Percentiles rank a stretch among this genome's conserved stretches.
Evolutionary conservation across 805 yeast genomes (phyloP).

Genomic region (Candida manassasensis): DNA sequence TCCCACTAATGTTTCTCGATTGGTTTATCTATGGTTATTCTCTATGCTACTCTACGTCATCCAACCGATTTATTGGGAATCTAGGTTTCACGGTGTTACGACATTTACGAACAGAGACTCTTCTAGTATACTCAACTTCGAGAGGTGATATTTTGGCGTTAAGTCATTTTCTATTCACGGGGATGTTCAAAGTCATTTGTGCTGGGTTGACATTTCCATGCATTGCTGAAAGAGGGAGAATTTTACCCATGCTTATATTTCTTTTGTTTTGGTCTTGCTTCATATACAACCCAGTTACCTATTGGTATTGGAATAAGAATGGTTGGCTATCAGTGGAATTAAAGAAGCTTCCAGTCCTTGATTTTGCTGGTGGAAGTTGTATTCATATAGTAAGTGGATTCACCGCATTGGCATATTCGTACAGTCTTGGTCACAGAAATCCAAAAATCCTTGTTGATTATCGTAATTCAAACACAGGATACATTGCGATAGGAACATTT

Average conservation of each 20-base stretch:
- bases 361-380: conserved; percentile 44
- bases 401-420: conserved; percentile 40
- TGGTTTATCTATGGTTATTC: conserved; percentile 46
- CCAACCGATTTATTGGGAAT: conserved; percentile 32
- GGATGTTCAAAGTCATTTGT: conserved; percentile 34
- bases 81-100: conserved; percentile 27
- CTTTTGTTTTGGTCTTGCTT: conserved; percentile 36
- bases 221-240: conserved; percentile 39
- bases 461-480: conserved; percentile 31
- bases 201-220: conserved; percentile 41
- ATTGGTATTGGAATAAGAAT: conserved; percentile 42
- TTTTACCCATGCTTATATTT: conserved; percentile 38
- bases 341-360: conserved; percentile 32
- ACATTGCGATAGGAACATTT: conserved; percentile 30
- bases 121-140: conserved; percentile 25
- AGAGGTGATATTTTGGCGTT: conserved; percentile 35
- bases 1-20: conserved; percentile 31
- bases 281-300: conserved; percentile 40
- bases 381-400: conserved; percentile 44
- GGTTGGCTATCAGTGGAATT: conserved; percentile 40
- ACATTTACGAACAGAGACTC: conserved; percentile 17
- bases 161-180: conserved; percentile 37
- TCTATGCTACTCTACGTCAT: conserved; percentile 31
- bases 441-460: conserved; percentile 33
- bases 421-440: conserved; percentile 39